A percentile compares a stretch with the other conserved stretches of the same genome.
Evolutionary conservation across 1,139 yeast species (phyloP).

Genomic region (Eremothecium coryli): DNA sequence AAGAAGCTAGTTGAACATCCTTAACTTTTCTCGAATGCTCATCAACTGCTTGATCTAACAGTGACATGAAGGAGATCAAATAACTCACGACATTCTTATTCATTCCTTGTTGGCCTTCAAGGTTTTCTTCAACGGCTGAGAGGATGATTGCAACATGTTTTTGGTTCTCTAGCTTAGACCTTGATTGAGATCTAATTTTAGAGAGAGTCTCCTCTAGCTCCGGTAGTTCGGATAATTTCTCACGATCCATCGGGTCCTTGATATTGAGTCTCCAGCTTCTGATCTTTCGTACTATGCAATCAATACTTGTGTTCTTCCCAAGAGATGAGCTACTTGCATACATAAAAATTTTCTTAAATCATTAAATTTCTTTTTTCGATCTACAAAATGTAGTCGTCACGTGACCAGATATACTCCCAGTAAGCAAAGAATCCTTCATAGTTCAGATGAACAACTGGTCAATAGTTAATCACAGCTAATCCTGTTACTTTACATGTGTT

Average conservation of each 20-base stretch:
- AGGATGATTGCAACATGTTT: conserved; percentile 67
- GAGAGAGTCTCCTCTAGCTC: conserved; percentile 60
- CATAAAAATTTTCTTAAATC: conserved; percentile 1
- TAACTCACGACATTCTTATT: conserved; percentile 61
- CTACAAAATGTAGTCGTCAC: no score
- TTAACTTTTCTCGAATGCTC: conserved; percentile 42
- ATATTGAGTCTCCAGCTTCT: no score
- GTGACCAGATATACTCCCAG: no score
- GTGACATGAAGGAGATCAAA: conserved; percentile 71
- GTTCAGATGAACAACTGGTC: no score
- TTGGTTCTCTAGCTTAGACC: conserved; percentile 75
- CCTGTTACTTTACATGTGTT: no score
- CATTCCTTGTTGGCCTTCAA: conserved; percentile 50
- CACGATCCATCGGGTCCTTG: conserved; percentile 32
- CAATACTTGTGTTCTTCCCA: no score
- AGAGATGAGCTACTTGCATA: no score
- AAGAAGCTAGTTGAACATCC: conserved; percentile 57
- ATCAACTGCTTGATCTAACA: conserved; percentile 66
- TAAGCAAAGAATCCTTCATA: no score
- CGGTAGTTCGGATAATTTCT: conserved; percentile 43
- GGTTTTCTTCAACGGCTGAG: conserved; percentile 83
- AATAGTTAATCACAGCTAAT: no score
- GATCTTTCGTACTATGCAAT: no score
- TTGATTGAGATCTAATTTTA: conserved; percentile 60
- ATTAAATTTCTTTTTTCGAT: background rate